Base-by-base conservation (phyloP, 352 stramenopile genomes). In the Phytopythium helicoides region DNA sequence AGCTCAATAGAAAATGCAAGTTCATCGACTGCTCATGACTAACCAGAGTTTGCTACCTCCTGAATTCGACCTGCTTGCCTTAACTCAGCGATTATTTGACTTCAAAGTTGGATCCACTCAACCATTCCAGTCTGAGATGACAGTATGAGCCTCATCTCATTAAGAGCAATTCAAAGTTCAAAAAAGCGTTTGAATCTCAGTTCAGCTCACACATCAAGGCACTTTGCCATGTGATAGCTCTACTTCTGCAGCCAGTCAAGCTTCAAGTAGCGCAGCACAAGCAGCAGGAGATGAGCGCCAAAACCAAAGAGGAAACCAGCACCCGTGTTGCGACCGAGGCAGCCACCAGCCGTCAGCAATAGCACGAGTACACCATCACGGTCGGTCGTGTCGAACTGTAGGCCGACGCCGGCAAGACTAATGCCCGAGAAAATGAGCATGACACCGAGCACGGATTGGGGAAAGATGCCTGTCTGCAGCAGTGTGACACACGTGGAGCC, bases 401-500 rank as follows among this genome's bases (percentile, higher is more conserved):
- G 25, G 3, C 75, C 75, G 4, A 86, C 75, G 2, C 59, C 52
- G 3, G 72, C 67, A 51, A 86, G 66, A 23, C 64, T 81, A 18
- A 84, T 45, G 14, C 75, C 75, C 23, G 67, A 79, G 55, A 86
- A 84, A 39, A 84, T 68, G 55, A 86, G 60, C 59, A 84, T 65
- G 23, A 86, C 75, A 22, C 75, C 75, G 23, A 86, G 64, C 39
- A 81, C 75, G 6, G 68, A 86, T 15, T 68, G 53, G 19, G 75
- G 75, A 50, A 86, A 86, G 50, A 86, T 72, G 28, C 75, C 75
- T 3, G 62, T 73, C 37, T 83, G 75, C 14, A 86, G 62, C 45
- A 86, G 55, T 38, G 60, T 56, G n/a, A 87, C 70, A 25, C 70
- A 84, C 54, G 76, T 81, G 10, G 77, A 85, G 36, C 89, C 89